phyloP scores from a whole-genome alignment of 2,329 filamentous ascomycete genomes.

The Curvularia hawaiiensis region DNA sequence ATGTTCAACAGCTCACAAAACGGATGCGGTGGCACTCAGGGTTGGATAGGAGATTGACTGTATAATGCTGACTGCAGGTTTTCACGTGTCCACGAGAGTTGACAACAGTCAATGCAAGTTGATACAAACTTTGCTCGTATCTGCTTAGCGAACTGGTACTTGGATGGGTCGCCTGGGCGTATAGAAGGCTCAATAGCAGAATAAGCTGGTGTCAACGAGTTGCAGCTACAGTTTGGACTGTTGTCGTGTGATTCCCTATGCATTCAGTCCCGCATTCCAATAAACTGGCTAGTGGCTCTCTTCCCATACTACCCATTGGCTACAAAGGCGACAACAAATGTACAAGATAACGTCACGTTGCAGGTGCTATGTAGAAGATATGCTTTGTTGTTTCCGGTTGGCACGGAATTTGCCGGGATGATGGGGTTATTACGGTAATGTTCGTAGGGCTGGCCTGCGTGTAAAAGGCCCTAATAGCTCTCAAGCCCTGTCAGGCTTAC shows the following conservation, averaged over 20 bases:
- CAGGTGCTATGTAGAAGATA: neutral
- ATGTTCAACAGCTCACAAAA: neutral
- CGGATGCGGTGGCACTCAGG: neutral
- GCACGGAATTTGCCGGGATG: neutral
- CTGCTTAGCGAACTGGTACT: neutral
- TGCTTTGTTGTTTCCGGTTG: neutral
- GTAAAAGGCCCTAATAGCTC: constrained; percentile 1
- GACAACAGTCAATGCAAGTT: neutral
- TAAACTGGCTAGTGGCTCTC: neutral
- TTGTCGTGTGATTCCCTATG: neutral
- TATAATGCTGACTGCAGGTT: neutral
- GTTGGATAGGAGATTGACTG: neutral
- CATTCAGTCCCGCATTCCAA: neutral
- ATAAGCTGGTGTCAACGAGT: neutral
- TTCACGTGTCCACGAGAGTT: neutral
- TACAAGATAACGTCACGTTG: neutral
- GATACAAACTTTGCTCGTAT: neutral
- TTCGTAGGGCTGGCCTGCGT: neutral
- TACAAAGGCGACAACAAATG: neutral
- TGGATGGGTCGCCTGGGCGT: neutral
- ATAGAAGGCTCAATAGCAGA: neutral
- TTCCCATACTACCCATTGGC: neutral
- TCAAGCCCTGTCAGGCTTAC: neutral
- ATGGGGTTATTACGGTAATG: neutral
- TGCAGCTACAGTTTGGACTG: neutral